A percentile compares a stretch with the other conserved stretches of the same genome.
These are phyloP conservation scores for Stagonosporopsis vannaccii DNA, from an alignment of 2,329 filamentous ascomycete genomes.

Conservation along the genomic window DNA sequence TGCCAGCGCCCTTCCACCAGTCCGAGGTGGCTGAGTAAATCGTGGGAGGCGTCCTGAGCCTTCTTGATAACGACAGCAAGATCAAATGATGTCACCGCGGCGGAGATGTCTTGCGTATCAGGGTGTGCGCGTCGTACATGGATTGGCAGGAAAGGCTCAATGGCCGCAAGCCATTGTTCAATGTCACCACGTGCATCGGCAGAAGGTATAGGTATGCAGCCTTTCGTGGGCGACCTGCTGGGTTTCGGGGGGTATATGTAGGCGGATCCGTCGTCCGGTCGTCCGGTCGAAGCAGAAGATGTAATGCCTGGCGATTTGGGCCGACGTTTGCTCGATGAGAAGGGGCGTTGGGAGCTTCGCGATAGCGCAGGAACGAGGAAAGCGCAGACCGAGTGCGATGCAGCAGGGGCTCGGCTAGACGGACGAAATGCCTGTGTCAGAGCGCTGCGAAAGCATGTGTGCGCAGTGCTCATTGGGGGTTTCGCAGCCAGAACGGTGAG, in stretches of 20 bases:
- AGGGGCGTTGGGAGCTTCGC: conserved; percentile 32
- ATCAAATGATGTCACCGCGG: conserved; percentile 35
- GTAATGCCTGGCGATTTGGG: conserved; percentile 12
- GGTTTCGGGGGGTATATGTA: conserved; percentile 20
- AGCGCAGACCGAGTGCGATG: conserved; percentile 37
- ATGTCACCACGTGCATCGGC: conserved; percentile 33
- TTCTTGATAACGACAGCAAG: conserved; percentile 36
- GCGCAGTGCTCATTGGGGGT: conserved; percentile 49
- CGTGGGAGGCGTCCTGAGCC: conserved; percentile 41
- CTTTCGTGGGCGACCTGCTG: conserved; percentile 9
- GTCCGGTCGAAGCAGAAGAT: conserved; percentile 3
- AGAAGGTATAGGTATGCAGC: conserved; percentile 26
- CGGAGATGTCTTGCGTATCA: conserved; percentile 17
- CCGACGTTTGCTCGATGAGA: conserved; percentile 33
- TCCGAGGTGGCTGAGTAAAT: conserved; percentile 52
- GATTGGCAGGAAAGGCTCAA: conserved; percentile 49
- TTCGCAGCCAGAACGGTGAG: conserved; percentile 20
- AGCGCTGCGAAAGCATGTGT: conserved; percentile 48
- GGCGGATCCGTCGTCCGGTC: neutral
- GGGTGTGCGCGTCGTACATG: conserved; percentile 35
- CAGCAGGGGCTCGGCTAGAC: conserved; percentile 27
- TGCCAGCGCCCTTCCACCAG: conserved; percentile 52
- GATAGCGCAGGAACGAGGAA: conserved; percentile 46
- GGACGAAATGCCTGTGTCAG: conserved; percentile 47
- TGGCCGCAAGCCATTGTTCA: conserved; percentile 42